These are phyloP conservation scores for Cryomyces minteri DNA, from an alignment of 495 filamentous ascomycete species.

Conservation along the genomic window DNA sequence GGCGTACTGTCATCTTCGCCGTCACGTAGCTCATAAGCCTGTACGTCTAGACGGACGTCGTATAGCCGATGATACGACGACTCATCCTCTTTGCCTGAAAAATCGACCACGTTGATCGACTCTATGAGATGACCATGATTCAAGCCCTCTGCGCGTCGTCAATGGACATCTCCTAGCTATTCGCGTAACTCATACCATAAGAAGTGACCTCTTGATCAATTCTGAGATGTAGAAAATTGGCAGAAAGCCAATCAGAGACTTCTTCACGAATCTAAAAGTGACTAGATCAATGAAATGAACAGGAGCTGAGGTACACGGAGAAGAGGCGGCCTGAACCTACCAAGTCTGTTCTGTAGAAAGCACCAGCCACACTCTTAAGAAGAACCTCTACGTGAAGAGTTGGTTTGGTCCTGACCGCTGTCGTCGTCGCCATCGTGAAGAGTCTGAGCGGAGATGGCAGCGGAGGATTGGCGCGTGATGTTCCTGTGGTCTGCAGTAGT, in stretches of 20 bases:
- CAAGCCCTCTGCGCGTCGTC: background rate
- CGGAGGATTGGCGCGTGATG: too few species aligned
- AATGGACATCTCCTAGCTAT: background rate
- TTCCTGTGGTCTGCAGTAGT: too few species aligned
- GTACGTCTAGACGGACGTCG: conserved; percentile 12
- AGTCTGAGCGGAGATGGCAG: too few species aligned
- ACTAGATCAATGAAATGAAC: too few species aligned
- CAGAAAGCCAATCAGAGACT: conserved; percentile 6
- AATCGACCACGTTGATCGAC: conserved; percentile 14
- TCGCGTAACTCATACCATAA: background rate
- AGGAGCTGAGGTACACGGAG: too few species aligned
- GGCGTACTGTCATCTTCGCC: conserved; percentile 1
- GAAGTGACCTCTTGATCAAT: conserved; percentile 5
- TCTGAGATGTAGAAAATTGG: conserved; percentile 4
- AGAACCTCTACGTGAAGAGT: conserved; percentile 10
- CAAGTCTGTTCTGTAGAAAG: conserved; percentile 4
- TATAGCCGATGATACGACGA: conserved; percentile 4
- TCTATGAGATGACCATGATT: conserved; percentile 5
- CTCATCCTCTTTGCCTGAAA: conserved; percentile 2
- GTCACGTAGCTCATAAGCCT: conserved; percentile 11
- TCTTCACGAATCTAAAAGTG: conserved; percentile 7
- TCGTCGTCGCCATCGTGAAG: too few species aligned
- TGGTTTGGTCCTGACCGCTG: background rate
- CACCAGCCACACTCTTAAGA: background rate
- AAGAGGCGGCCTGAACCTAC: background rate